A percentile compares a stretch with the other conserved stretches of the same genome.
Evolutionary conservation across 805 yeast genomes (phyloP).

Genomic region (Zygosaccharomyces gambellarensis): DNA sequence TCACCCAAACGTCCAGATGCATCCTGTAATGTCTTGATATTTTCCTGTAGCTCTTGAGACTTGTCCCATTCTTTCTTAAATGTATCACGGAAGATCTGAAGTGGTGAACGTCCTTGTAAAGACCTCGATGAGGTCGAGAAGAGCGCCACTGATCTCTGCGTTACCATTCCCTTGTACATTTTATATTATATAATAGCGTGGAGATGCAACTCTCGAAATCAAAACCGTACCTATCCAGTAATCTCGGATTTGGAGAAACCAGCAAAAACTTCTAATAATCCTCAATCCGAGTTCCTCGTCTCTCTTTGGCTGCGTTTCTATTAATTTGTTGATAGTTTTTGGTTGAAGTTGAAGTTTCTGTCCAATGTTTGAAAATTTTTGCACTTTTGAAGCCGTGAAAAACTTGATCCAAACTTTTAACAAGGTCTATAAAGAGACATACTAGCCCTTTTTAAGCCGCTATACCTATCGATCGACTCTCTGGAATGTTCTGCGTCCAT

Average conservation of each 20-base stretch:
- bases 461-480: neutral
- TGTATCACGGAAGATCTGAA: conserved; percentile 89
- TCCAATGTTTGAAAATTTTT: conserved; percentile 2
- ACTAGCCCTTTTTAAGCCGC: neutral
- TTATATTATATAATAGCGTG: neutral
- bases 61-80: conserved; percentile 89
- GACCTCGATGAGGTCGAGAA: conserved; percentile 15
- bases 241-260: neutral
- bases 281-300: neutral
- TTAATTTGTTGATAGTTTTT: neutral
- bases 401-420: neutral
- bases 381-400: neutral
- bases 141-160: conserved; percentile 1
- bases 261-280: neutral
- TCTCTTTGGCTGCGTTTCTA: neutral
- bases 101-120: conserved; percentile 49
- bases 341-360: neutral
- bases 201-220: neutral
- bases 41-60: conserved; percentile 81
- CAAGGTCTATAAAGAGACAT: neutral
- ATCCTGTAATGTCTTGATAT: conserved; percentile 90
- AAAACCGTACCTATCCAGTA: neutral
- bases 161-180: conserved; percentile 5
- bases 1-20: conserved; percentile 94
- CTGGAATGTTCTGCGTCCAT: neutral